Base-by-base conservation (phyloP, 2,329 filamentous ascomycete genomes). In the Grosmannia clavigera region DNA sequence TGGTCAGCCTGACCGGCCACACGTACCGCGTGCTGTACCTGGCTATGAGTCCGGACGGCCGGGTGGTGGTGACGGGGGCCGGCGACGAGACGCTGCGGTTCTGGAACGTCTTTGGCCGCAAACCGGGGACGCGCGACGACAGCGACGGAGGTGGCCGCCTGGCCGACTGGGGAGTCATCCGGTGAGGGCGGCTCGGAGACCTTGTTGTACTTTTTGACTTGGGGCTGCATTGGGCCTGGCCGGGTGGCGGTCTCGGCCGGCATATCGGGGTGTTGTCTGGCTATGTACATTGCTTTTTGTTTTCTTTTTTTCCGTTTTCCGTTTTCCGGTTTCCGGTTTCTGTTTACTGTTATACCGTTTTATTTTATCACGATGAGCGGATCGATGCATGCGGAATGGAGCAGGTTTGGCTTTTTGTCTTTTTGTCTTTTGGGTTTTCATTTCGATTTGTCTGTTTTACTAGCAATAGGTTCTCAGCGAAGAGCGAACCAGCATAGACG, bases 1-100 rank as follows among this genome's bases (percentile, higher is more conserved):
- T 99, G 10, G 92, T 90, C 50, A 95, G 90, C 66, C 78, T 99
- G 54, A 99, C 94, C 0, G 94, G 94, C 0, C 94, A 99, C 72
- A 99, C 94, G 7, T 1, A 95, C 73, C 87, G 94, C 68, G 94
- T 99, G 14, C 79, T 99, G 3, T 99, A 97, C 71, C 79, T 99
- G 58, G 92, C 92, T 38, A 97, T 97, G 91, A 96, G 92, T 69
- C 94, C 94, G 1, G 92, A 97, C 69, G 94, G 94, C 22, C 84
- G 92, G 66, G 88, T 90, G 3, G 89, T 99, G 25, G 94, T 97
- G 14, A 99, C 94, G 0, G 94, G 94, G 29, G 94, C 94, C 4
- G 94, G 94, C 19, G 94, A 99, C 66, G 94, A 99, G 75, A 99
- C 94, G 0, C 74, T 99, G 57, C 80, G 94, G 52, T 99, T 99